These are phyloP conservation scores for Pachysolen tannophilus DNA, from an alignment of 805 yeast species.

Conservation along the genomic window DNA sequence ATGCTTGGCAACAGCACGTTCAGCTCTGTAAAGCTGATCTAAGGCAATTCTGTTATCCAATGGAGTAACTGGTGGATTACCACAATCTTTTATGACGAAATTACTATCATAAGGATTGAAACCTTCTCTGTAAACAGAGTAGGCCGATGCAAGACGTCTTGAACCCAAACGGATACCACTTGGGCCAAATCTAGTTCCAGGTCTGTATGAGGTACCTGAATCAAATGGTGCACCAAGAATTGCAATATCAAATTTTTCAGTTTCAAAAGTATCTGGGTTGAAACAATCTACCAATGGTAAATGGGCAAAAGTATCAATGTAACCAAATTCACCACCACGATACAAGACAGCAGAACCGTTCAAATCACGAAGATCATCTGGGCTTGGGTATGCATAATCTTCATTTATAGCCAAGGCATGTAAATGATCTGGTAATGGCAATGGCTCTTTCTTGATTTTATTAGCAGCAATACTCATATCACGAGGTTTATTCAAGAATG, in stretches of 20 bases:
- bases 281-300: slow-evolving; percentile 39
- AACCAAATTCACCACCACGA: slow-evolving; percentile 40
- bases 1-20: slow-evolving; percentile 35
- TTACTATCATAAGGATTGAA: slow-evolving; percentile 49
- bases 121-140: slow-evolving; percentile 46
- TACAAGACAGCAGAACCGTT: slow-evolving; percentile 30
- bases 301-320: slow-evolving; percentile 49
- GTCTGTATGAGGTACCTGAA: slow-evolving; percentile 42
- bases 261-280: slow-evolving; percentile 27
- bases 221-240: slow-evolving; percentile 51
- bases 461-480: slow-evolving; percentile 16
- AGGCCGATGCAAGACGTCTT: slow-evolving; percentile 31
- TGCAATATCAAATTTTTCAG: slow-evolving; percentile 35
- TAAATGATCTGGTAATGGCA: slow-evolving; percentile 20
- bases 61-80: slow-evolving; percentile 63
- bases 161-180: slow-evolving; percentile 38
- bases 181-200: slow-evolving; percentile 49
- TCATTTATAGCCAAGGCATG: slow-evolving; percentile 24
- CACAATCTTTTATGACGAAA: slow-evolving; percentile 56
- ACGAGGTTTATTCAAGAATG: slow-evolving; percentile 22
- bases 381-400: slow-evolving; percentile 25
- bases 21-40: slow-evolving; percentile 49
- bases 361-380: slow-evolving; percentile 28
- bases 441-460: slow-evolving; percentile 19
- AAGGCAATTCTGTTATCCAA: slow-evolving; percentile 59